phyloP scores from a whole-genome alignment of 1,139 yeast genomes.

The Meyerozyma smithsonii region DNA sequence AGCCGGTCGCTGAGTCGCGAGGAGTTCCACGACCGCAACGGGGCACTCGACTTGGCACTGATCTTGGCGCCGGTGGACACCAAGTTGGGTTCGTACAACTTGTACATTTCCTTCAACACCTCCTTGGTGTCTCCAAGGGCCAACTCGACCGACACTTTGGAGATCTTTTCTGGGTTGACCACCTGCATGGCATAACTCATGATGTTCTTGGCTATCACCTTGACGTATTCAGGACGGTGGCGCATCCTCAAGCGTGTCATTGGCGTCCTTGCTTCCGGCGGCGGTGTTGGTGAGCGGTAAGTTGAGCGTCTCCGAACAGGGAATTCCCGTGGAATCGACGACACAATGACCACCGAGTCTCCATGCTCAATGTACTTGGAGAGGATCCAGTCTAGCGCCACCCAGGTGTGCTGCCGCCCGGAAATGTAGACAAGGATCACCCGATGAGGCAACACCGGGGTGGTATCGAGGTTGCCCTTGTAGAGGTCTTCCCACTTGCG shows the following conservation, averaged over 20 bases:
- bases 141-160: conserved; percentile 59
- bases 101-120: conserved; percentile 56
- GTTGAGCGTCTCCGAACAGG: conserved; percentile 3
- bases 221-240: conserved; percentile 31
- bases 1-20: conserved; percentile 59
- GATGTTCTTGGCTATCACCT: conserved; percentile 35
- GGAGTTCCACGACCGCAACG: conserved; percentile 57
- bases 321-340: conserved; percentile 17
- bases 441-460: conserved; percentile 47
- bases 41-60: conserved; percentile 37
- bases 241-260: conserved; percentile 31
- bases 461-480: conserved; percentile 22
- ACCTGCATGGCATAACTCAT: conserved; percentile 45
- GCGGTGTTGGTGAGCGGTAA: conserved; percentile 6
- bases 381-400: conserved; percentile 66
- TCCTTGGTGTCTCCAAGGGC: conserved; percentile 56
- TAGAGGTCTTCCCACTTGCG: conserved; percentile 36
- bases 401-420: conserved; percentile 78
- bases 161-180: conserved; percentile 43
- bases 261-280: conserved; percentile 26
- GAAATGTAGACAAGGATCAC: conserved; percentile 59
- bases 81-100: conserved; percentile 59
- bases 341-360: conserved; percentile 59
- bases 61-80: conserved; percentile 63
- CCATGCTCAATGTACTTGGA: conserved; percentile 51